phyloP scores from a whole-genome alignment of 2,329 filamentous ascomycete species.

The Verticillium klebahnii region DNA sequence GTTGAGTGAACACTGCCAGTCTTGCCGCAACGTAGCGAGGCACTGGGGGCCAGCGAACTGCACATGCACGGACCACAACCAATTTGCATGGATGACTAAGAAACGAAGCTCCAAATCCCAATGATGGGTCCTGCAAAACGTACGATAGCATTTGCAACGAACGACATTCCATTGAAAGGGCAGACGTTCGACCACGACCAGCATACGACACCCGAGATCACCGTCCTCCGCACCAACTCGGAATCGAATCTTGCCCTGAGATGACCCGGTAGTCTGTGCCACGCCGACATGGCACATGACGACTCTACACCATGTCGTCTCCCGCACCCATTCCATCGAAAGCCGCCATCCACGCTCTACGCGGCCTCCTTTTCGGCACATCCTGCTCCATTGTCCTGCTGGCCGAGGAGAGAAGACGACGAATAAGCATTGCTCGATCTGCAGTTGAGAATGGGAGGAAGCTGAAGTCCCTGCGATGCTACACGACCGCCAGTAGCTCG shows the following conservation, averaged over 20 bases:
- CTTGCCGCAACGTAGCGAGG: too few relatives aligned
- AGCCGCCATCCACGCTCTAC: slow-evolving; percentile 50
- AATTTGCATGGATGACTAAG: background rate
- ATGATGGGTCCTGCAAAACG: background rate
- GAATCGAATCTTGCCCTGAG: background rate
- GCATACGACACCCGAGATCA: background rate
- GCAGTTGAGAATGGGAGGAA: slow-evolving; percentile 50
- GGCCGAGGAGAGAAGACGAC: slow-evolving; percentile 52
- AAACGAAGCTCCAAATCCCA: background rate
- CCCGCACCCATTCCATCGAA: slow-evolving; percentile 48
- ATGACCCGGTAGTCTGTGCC: slow-evolving; percentile 4
- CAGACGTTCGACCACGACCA: background rate
- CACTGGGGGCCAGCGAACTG: too few relatives aligned
- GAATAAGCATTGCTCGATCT: slow-evolving; percentile 44
- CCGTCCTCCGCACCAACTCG: background rate
- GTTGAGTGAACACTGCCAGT: too few relatives aligned
- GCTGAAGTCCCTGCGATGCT: slow-evolving; percentile 34
- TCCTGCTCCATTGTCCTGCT: slow-evolving; percentile 52
- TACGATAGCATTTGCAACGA: background rate
- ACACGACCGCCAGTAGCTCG: slow-evolving; percentile 14
- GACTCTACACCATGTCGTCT: slow-evolving; percentile 32
- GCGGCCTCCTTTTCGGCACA: slow-evolving; percentile 51
- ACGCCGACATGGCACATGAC: slow-evolving; percentile 11
- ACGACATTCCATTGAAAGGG: background rate
- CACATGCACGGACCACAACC: background rate